Base-by-base conservation (phyloP, 768 basidiomycete genomes). In the Termitomyces sp. region DNA sequence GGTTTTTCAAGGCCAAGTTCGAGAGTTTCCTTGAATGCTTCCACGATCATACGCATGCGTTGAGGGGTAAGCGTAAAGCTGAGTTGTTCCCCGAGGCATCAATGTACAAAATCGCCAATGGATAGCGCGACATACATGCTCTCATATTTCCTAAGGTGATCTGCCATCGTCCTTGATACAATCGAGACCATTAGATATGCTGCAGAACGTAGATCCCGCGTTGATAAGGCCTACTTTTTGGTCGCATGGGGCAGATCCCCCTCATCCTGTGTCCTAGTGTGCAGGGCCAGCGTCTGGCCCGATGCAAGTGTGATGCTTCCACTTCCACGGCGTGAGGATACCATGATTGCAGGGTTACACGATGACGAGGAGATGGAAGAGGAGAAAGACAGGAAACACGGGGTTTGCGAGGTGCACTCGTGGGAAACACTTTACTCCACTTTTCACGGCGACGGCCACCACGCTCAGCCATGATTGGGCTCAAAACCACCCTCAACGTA, bases 21-120 rank as follows among this genome's bases (percentile, higher is more conserved):
- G 30, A 99, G 81, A 1, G 91, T 86, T 49, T 98, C 95, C 70
- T 93, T 87, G 78, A 99, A 95, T 0, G 95, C 91, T 70, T 97
- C 93, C 27, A 95, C 94, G 68, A 98, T 97, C 85, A 95, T 96
- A 50, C 93, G 82, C 94, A 95, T 95, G 59, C 93, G 75, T 71
- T 93, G 93, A 16, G 93, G 91, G 8, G 91, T 94, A 64, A 95
- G 72, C 13, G 89, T 91, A 72, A 94, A 93, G 66, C 90, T 91
- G 67, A 7, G 55, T 41, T 42, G 44, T 45, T 11, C 46, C 34
- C 49, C 50, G 46, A 24, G 11, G 51, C 49, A 61, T 62, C 49
- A 63, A 47, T 55, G 22, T 12, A 20, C 48, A 44, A 39, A 47
- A 52, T 24, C 44, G 39, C 48, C 62, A 48, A n/a, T 12, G 54